Evolutionary conservation across 2,329 filamentous ascomycete species (phyloP).

Genomic region (Epichloe brachyelytri): DNA sequence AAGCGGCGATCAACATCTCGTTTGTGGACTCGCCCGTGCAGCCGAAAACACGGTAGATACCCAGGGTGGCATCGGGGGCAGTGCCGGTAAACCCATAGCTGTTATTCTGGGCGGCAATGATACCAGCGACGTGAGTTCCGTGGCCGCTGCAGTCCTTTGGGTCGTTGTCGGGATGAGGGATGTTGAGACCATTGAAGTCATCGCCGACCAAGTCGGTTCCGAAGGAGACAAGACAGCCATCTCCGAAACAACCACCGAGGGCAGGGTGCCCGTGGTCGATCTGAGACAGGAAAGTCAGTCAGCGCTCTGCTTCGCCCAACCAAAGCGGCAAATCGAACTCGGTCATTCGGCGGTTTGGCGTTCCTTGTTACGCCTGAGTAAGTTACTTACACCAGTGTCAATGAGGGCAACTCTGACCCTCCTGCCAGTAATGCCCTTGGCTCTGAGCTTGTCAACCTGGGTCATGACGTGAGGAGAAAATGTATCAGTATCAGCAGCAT

Average conservation of each 20-base stretch:
- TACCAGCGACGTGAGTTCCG: constrained; percentile 49
- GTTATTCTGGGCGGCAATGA: constrained; percentile 45
- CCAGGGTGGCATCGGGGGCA: constrained; percentile 41
- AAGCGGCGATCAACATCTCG: constrained; percentile 47
- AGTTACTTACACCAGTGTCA: constrained; percentile 36
- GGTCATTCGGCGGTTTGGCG: neutral
- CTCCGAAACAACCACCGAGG: constrained; percentile 51
- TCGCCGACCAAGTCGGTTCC: constrained; percentile 48
- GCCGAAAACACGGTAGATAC: constrained; percentile 44
- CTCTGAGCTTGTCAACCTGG: constrained; percentile 39
- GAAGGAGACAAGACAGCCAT: constrained; percentile 42
- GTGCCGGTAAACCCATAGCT: constrained; percentile 42
- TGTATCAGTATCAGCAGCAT: constrained; percentile 15
- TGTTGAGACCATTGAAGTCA: constrained; percentile 28
- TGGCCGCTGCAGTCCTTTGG: constrained; percentile 46
- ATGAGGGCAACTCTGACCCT: constrained; percentile 41
- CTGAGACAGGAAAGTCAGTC: constrained; percentile 14
- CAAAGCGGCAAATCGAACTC: neutral
- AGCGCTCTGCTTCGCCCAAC: neutral
- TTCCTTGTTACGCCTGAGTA: too few relatives aligned
- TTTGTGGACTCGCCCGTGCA: constrained; percentile 36
- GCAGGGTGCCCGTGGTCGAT: constrained; percentile 51
- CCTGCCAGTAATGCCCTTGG: constrained; percentile 33
- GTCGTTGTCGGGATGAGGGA: constrained; percentile 31
- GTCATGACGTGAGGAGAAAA: constrained; percentile 43